Evolutionary conservation across 805 yeast genomes (phyloP).

Genomic region (Sugiyamaella americana): DNA sequence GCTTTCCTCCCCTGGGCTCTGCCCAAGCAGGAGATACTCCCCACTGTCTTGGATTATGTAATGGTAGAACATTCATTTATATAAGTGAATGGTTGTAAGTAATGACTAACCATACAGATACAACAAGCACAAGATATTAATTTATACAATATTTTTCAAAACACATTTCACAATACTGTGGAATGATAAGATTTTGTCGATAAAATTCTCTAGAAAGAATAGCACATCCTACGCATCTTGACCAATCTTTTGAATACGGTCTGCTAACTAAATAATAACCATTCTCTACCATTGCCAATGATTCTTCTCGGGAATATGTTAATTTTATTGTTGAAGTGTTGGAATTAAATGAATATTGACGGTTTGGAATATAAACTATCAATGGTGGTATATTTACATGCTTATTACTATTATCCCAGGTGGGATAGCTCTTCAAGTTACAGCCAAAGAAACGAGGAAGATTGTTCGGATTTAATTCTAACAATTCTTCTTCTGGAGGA

Average conservation of each 20-base stretch:
- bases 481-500: slow-evolving; percentile 14
- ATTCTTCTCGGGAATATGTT: slow-evolving; percentile 54
- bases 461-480: slow-evolving; percentile 4
- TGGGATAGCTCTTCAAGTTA: slow-evolving; percentile 48
- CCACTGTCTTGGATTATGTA: too few species aligned
- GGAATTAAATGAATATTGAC: slow-evolving; percentile 56
- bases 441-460: slow-evolving; percentile 82
- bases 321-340: slow-evolving; percentile 71
- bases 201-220: slow-evolving; percentile 74
- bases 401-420: slow-evolving; percentile 57
- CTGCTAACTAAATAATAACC: slow-evolving; percentile 73
- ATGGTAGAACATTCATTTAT: too few species aligned
- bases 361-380: slow-evolving; percentile 68
- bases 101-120: too few species aligned
- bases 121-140: too few species aligned
- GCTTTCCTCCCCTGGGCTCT: too few species aligned
- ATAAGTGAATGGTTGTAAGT: too few species aligned
- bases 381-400: slow-evolving; percentile 75
- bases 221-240: slow-evolving; percentile 78
- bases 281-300: slow-evolving; percentile 56
- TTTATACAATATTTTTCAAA: slow-evolving; percentile 56
- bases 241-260: slow-evolving; percentile 65
- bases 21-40: too few species aligned
- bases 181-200: slow-evolving; percentile 51
- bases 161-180: slow-evolving; percentile 67